phyloP scores from a whole-genome alignment of 345 rosid species.

The Moringa oleifera region DNA sequence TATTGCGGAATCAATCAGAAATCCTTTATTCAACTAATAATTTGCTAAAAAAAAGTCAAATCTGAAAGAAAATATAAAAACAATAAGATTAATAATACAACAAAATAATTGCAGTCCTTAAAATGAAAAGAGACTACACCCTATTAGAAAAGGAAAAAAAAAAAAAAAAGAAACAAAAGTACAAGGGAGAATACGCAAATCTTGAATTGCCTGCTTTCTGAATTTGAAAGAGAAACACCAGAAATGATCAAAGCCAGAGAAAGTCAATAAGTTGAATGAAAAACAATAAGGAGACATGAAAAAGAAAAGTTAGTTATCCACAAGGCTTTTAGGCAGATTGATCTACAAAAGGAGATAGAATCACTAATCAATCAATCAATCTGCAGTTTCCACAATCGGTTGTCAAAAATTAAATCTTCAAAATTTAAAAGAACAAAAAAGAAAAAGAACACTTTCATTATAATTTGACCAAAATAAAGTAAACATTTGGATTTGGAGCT shows the following conservation, averaged over 20 bases:
- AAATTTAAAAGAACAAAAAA: not conserved
- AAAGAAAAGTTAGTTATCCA: not conserved
- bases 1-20: not conserved
- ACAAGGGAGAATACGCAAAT: not conserved
- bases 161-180: not conserved
- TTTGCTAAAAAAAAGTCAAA: not conserved
- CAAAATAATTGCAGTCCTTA: too few species aligned
- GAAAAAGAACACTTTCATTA: not conserved
- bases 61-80: too few species aligned
- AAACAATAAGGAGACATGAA: not conserved
- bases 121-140: not conserved
- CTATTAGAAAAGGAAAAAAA: not conserved
- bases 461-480: not conserved
- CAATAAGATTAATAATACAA: too few species aligned
- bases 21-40: not conserved
- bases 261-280: not conserved
- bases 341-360: conserved; percentile 1
- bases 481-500: not conserved
- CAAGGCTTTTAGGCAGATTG: not conserved
- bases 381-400: conserved; percentile 9
- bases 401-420: not conserved
- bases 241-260: not conserved
- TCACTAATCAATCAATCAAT: not conserved
- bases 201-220: not conserved
- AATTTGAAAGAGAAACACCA: not conserved